Evolutionary conservation across 2,329 filamentous ascomycete species (phyloP), one percentile per base, ranked within the genome.

Genomic region (Penicillium frequentans): DNA sequence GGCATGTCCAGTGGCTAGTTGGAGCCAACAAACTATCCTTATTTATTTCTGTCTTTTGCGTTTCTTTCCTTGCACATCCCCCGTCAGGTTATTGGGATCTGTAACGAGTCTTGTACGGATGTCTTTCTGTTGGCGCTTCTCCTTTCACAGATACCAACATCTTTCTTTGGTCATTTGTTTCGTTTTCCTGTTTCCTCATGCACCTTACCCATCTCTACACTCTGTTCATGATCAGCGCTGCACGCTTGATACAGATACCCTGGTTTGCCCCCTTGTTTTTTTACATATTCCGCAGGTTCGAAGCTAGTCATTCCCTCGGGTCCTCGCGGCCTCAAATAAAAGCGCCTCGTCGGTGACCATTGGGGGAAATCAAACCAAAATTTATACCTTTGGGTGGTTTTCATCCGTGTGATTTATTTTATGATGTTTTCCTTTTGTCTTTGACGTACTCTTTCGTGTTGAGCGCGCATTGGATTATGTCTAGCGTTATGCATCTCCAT

Each of bases 161-260:
- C 59, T 57, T 27, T 43, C 33, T 49, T 54, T 61, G 51, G 55
- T 49, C 46, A 52, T 39, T 42, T 16, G 19, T 23, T 49, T 19
- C 54, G 54, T 37, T 24, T 48, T 39, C 43, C 42, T 26, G 11
- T 31, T 24, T 47, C 47, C 16, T 58, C 44, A 48, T 52, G 35
- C 35, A 23, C 9, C 31, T 45, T 21, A 51, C 37, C 48, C 35
- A 19, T 44, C 27, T 56, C 33, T 46, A 43, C 47, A 23, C 47
- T 57, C 57, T 58, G 56, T 61, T 64, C 57, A 66, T 61, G 60
- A 68, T 68, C 68, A 68, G 64, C 61, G 57, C 54, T 62, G 57
- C 62, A 64, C 59, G 63, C 68, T 71, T 58, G 69, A 72, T 73
- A 68, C 66, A 61, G 54, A 65, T 66, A 66, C 65, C 70, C 70